phyloP scores from a whole-genome alignment of 352 stramenopile species.

The Aphanomyces astaci region DNA sequence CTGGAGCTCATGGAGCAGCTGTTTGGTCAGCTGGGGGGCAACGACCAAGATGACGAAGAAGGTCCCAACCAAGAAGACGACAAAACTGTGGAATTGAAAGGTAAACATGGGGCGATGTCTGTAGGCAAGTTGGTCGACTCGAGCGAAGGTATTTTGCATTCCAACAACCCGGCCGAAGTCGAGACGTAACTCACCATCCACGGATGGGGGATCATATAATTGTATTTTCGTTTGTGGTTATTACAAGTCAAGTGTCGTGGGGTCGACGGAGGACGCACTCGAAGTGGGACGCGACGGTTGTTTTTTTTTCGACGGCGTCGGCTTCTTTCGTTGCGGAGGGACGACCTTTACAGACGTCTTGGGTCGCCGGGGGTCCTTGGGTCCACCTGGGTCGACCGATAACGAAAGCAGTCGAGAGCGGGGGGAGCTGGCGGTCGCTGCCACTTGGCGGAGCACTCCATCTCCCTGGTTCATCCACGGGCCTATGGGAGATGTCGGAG shows the following conservation, averaged over 20 bases:
- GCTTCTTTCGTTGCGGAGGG: not conserved
- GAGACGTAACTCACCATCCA: not conserved
- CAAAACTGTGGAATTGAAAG: too few species aligned
- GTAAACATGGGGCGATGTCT: not conserved
- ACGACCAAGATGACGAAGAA: not conserved
- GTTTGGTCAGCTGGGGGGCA: not conserved
- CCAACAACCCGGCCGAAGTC: not conserved
- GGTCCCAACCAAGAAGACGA: not conserved
- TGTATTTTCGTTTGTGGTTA: too few species aligned
- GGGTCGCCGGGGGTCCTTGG: not conserved
- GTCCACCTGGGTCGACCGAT: not conserved
- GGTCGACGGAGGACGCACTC: too few species aligned
- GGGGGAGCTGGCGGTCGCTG: not conserved
- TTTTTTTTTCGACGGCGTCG: not conserved
- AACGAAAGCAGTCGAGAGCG: not conserved
- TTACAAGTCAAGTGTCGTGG: not conserved
- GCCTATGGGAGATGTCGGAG: not conserved
- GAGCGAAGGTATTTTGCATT: not conserved
- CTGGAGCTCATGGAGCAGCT: conserved; percentile 13
- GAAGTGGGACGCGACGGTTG: not conserved
- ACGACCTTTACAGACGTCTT: not conserved
- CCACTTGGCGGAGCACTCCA: not conserved
- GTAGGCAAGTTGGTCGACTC: not conserved
- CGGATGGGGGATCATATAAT: too few species aligned
- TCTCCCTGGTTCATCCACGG: not conserved